Evolutionary conservation across 2,329 filamentous ascomycete species (phyloP).

Genomic region (Sporothrix pseudoabietina): DNA sequence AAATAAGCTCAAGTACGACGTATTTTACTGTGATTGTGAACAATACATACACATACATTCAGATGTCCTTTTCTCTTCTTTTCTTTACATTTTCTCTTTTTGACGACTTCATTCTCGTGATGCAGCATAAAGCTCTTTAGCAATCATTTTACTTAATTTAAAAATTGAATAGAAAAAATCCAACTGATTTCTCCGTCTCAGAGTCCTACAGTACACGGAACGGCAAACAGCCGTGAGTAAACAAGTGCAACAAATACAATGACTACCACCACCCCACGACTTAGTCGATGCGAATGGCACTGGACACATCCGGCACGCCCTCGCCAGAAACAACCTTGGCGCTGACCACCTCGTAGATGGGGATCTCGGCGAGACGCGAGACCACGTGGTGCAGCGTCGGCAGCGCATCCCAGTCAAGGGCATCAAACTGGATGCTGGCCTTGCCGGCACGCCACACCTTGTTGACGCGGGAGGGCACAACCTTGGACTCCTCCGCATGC

Average conservation of each 20-base stretch:
- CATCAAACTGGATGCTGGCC: constrained; percentile 52
- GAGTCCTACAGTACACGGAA: too few relatives aligned
- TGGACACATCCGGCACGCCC: constrained; percentile 53
- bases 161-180: too few relatives aligned
- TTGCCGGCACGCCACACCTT: constrained; percentile 45
- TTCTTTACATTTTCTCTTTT: too few relatives aligned
- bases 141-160: too few relatives aligned
- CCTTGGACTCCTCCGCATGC: constrained; percentile 43
- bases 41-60: too few relatives aligned
- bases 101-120: too few relatives aligned
- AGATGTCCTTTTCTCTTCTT: too few relatives aligned
- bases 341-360: constrained; percentile 57
- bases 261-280: neutral
- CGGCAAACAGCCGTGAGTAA: too few relatives aligned
- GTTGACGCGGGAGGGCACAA: constrained; percentile 38
- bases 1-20: too few relatives aligned
- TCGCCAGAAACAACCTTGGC: constrained; percentile 58
- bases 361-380: constrained; percentile 55
- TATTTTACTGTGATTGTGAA: too few relatives aligned
- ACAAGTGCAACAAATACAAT: neutral
- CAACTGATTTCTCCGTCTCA: too few relatives aligned
- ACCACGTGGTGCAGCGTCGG: constrained; percentile 64
- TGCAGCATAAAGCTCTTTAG: too few relatives aligned
- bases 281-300: constrained; percentile 8
- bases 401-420: constrained; percentile 54